Conservation (phyloP, 1,139 yeast genomes). For the Suhomyces terraborum region DNA sequence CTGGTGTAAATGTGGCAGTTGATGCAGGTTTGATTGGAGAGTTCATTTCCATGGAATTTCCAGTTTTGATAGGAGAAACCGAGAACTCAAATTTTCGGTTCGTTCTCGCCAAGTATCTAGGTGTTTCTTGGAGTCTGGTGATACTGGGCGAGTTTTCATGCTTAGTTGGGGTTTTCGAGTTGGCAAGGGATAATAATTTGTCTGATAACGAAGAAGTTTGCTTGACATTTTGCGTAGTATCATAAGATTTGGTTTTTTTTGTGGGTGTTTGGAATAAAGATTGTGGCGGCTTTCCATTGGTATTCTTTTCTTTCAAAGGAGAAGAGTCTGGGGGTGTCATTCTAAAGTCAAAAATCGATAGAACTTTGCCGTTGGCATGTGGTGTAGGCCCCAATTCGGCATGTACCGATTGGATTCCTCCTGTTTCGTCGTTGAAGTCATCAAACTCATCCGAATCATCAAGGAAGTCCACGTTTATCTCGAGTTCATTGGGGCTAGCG, state of each 20-base stretch:
- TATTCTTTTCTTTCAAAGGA: constrained; percentile 30
- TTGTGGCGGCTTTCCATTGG: constrained; percentile 1
- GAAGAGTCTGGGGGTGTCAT: constrained; percentile 51
- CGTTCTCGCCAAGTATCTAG: constrained; percentile 34
- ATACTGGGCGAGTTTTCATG: neutral
- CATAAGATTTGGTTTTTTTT: constrained; percentile 22
- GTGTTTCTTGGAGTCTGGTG: constrained; percentile 28
- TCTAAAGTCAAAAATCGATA: constrained; percentile 62
- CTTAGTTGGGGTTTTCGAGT: constrained; percentile 13
- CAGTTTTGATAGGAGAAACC: constrained; percentile 3
- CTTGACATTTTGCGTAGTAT: constrained; percentile 8
- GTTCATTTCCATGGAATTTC: neutral
- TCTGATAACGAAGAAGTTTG: constrained; percentile 9
- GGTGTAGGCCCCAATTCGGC: constrained; percentile 75
- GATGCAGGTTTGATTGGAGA: neutral
- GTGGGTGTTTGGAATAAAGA: constrained; percentile 42
- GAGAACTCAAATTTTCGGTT: constrained; percentile 26
- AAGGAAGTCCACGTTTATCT: constrained; percentile 13
- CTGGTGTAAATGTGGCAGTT: constrained; percentile 3
- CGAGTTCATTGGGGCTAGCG: neutral
- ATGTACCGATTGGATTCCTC: constrained; percentile 9
- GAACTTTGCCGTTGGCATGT: constrained; percentile 66
- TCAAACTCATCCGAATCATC: constrained; percentile 11
- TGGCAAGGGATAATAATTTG: constrained; percentile 12
- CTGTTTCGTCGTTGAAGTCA: constrained; percentile 6